These are phyloP conservation scores for Dorcoceras hygrometricum DNA, from an alignment of 257 asterid species.

Conservation along the genomic window DNA sequence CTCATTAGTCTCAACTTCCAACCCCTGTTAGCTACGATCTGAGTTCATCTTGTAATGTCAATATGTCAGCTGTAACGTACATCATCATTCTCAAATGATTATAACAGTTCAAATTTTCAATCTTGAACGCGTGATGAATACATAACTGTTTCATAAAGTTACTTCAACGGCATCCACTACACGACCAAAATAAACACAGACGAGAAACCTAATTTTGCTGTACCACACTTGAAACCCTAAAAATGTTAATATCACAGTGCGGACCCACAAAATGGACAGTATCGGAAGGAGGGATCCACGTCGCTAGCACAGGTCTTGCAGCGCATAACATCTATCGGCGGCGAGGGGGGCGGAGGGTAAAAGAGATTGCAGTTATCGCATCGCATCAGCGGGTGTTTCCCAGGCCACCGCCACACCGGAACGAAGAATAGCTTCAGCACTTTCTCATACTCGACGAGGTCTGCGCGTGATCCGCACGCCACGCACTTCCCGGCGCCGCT, in stretches of 20 bases:
- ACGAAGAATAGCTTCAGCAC: constrained; percentile 75
- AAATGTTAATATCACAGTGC: constrained; percentile 29
- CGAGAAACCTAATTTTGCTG: not conserved
- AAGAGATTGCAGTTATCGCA: constrained; percentile 61
- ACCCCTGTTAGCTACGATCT: not conserved
- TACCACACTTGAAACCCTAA: not conserved
- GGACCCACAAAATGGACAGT: constrained; percentile 76
- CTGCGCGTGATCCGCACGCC: constrained; percentile 70
- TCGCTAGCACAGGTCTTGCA: constrained; percentile 52
- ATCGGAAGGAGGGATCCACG: constrained; percentile 51
- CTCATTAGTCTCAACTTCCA: not conserved
- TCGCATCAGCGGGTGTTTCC: constrained; percentile 59
- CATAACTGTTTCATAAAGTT: too few species aligned
- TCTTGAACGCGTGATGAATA: too few species aligned
- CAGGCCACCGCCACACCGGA: constrained; percentile 87
- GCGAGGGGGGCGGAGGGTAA: constrained; percentile 48
- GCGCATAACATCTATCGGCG: constrained; percentile 29
- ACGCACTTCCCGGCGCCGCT: constrained; percentile 65
- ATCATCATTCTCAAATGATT: not conserved
- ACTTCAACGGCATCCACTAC: not conserved
- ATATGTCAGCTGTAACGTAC: not conserved
- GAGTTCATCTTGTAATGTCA: not conserved
- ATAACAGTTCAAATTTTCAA: not conserved
- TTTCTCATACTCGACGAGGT: constrained; percentile 76
- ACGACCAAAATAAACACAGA: not conserved